Conservation (phyloP, 148 eudicot genomes). For the Rheum nobile region DNA sequence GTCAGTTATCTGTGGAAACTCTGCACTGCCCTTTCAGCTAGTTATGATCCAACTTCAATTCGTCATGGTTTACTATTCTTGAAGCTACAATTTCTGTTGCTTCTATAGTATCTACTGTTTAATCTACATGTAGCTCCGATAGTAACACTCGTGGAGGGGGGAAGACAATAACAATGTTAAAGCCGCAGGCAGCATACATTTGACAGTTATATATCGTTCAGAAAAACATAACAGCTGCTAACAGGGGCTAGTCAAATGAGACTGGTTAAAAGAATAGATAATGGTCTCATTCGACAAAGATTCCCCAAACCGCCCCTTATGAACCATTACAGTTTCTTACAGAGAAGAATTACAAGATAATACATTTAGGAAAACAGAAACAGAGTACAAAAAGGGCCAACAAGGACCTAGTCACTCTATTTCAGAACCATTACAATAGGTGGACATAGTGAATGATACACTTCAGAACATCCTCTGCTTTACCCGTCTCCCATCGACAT, state of each 20-base stretch:
- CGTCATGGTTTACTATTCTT: too few species aligned
- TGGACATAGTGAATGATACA: neutral
- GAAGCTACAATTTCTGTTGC: too few species aligned
- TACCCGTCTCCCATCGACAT: conserved; percentile 69
- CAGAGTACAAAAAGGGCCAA: neutral
- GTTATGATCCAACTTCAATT: too few species aligned
- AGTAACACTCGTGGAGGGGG: too few species aligned
- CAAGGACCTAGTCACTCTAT: neutral
- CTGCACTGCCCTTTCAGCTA: too few species aligned
- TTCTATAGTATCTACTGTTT: too few species aligned
- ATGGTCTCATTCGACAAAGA: neutral
- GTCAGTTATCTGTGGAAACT: too few species aligned
- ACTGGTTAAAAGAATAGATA: neutral
- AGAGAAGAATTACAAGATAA: neutral
- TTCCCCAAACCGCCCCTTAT: neutral
- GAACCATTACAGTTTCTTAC: neutral
- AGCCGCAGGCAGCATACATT: neutral
- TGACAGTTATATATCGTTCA: neutral
- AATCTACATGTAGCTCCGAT: too few species aligned
- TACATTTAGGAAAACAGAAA: neutral
- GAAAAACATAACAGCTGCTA: neutral
- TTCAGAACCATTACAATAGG: neutral
- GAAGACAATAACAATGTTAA: neutral
- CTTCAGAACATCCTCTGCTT: conserved; percentile 49
- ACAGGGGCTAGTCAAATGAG: neutral